Conservation (phyloP, 805 yeast genomes). For the Myxozyma neotropica region DNA sequence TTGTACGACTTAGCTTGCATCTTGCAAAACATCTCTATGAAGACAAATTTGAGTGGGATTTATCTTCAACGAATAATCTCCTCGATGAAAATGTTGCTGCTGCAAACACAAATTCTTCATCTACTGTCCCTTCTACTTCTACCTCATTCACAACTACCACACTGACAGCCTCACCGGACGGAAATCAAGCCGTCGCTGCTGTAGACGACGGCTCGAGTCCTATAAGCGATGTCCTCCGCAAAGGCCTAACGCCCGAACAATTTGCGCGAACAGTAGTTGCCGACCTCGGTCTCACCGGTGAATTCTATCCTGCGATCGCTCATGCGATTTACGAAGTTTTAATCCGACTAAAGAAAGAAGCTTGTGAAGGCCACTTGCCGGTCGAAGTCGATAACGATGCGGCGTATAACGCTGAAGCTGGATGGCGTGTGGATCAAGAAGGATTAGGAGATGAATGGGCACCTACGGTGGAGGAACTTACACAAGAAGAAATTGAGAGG, state of each 20-base stretch:
- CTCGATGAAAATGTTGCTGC: neutral
- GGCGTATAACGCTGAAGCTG: constrained; percentile 63
- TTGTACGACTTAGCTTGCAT: constrained; percentile 78
- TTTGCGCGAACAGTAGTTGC: constrained; percentile 81
- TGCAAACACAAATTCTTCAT: too few relatives aligned
- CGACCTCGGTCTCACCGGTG: constrained; percentile 82
- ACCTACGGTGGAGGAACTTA: constrained; percentile 81
- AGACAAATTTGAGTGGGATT: constrained; percentile 95
- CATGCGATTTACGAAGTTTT: constrained; percentile 82
- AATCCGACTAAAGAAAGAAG: constrained; percentile 75
- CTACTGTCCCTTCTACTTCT: neutral
- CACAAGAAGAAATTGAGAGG: constrained; percentile 91
- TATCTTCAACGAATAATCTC: constrained; percentile 42
- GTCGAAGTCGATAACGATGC: constrained; percentile 59
- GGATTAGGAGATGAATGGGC: constrained; percentile 81
- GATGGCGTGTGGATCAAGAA: constrained; percentile 73
- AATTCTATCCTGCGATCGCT: constrained; percentile 86
- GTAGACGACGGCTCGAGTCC: neutral
- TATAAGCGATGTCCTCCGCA: neutral
- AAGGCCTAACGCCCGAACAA: constrained; percentile 66
- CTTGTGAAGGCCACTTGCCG: constrained; percentile 66
- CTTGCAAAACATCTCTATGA: constrained; percentile 81
- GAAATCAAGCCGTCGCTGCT: neutral
- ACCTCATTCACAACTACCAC: neutral
- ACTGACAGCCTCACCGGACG: neutral